Conservation (phyloP, 495 filamentous ascomycete species). For the Thermochaetoides thermophila region DNA sequence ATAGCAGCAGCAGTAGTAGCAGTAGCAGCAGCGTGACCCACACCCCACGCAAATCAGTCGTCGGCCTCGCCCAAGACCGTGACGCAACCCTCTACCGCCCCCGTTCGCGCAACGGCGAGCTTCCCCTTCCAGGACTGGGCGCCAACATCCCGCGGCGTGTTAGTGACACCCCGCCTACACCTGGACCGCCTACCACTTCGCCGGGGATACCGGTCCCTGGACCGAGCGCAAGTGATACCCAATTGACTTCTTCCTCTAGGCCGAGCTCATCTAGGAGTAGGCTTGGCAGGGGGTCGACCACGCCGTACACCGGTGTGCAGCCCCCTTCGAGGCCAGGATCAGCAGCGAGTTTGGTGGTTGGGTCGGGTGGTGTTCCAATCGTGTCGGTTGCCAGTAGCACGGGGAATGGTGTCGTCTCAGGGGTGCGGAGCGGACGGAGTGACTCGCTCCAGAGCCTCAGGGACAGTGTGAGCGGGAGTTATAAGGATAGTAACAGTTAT, state of each 20-base stretch:
- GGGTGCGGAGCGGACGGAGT: neutral
- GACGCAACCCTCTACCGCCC: constrained; percentile 28
- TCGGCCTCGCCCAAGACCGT: constrained; percentile 25
- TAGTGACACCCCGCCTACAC: constrained; percentile 11
- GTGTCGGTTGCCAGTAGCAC: too few species aligned
- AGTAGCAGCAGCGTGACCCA: too few species aligned
- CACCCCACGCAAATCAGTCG: too few species aligned
- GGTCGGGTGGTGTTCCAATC: too few species aligned
- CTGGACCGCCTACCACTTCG: neutral
- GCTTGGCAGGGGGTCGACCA: constrained; percentile 15
- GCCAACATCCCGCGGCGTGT: constrained; percentile 28
- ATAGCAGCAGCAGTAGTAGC: too few species aligned
- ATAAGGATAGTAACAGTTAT: neutral
- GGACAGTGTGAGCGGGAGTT: neutral
- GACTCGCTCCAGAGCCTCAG: constrained; percentile 1
- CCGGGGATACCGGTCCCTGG: constrained; percentile 1
- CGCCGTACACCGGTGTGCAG: constrained; percentile 1
- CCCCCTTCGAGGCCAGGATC: neutral
- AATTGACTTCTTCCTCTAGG: constrained; percentile 6
- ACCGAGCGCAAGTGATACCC: constrained; percentile 7
- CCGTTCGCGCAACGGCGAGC: constrained; percentile 29
- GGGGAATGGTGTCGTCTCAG: too few species aligned
- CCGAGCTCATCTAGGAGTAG: too few species aligned
- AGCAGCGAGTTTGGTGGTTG: too few species aligned
- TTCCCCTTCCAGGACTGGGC: constrained; percentile 7